A percentile compares a stretch with the other conserved stretches of the same genome.
These are phyloP conservation scores for Fusarium circinatum DNA, from an alignment of 2,329 filamentous ascomycete species.

Conservation along the genomic window DNA sequence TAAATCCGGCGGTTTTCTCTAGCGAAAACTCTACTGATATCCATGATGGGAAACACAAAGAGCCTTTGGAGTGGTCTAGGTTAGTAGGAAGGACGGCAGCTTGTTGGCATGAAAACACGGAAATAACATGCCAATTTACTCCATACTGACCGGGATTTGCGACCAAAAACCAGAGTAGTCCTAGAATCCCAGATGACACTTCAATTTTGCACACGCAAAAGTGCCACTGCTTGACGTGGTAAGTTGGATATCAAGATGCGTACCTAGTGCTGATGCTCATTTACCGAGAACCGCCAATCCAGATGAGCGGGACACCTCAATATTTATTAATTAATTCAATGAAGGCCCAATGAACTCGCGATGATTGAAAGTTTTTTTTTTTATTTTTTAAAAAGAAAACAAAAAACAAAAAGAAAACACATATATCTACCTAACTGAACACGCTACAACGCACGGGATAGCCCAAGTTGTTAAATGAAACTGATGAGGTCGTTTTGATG, in stretches of 20 bases:
- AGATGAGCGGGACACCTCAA: constrained; percentile 8
- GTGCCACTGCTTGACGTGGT: constrained; percentile 15
- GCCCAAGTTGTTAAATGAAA: neutral
- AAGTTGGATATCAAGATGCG: neutral
- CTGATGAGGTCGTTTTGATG: neutral
- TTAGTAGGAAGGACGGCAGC: neutral
- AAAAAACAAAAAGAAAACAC: neutral
- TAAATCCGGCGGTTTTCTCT: neutral
- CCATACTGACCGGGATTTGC: neutral
- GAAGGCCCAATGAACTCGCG: neutral
- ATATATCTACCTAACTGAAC: neutral
- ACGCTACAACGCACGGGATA: neutral
- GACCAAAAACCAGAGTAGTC: neutral
- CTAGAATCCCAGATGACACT: neutral
- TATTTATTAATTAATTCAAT: neutral
- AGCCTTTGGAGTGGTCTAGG: neutral
- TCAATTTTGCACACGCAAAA: constrained; percentile 6
- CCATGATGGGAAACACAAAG: neutral
- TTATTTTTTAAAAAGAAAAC: neutral
- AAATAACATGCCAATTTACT: neutral
- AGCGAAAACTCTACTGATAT: constrained; percentile 15
- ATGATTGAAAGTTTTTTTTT: neutral
- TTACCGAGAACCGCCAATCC: constrained; percentile 23
- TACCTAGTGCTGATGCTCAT: constrained; percentile 31
- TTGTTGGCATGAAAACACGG: neutral